Evolutionary conservation across 2,329 filamentous ascomycete species (phyloP).

Genomic region (Paramyrothecium sp.): DNA sequence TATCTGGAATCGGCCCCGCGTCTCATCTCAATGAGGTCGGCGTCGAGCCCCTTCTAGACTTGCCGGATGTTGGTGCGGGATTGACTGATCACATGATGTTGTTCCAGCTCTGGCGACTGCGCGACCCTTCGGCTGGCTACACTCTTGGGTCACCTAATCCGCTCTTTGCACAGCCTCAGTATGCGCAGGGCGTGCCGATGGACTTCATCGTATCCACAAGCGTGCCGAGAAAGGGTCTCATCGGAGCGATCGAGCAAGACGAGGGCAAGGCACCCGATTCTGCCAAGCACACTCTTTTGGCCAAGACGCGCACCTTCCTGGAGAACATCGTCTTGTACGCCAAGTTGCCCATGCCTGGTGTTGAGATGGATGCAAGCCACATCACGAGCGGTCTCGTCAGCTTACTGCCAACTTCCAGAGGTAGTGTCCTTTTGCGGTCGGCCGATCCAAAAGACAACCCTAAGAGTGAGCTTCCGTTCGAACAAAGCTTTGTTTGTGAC

Average conservation of each 20-base stretch:
- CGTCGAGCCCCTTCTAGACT: conserved; percentile 34
- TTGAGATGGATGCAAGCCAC: conserved; percentile 16
- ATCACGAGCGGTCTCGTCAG: conserved; percentile 17
- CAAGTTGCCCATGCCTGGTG: conserved; percentile 19
- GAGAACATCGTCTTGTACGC: conserved; percentile 20
- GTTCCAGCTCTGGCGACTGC: conserved; percentile 27
- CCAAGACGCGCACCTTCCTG: conserved; percentile 15
- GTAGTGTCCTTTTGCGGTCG: conserved; percentile 16
- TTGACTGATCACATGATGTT: conserved; percentile 23
- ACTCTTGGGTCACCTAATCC: conserved; percentile 31
- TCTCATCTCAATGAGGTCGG: conserved; percentile 35
- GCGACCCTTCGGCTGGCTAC: conserved; percentile 28
- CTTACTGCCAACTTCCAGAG: conserved; percentile 20
- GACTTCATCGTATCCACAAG: conserved; percentile 33
- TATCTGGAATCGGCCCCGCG: conserved; percentile 43
- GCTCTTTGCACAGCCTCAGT: conserved; percentile 32
- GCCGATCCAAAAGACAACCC: conserved; percentile 15
- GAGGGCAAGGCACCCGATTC: conserved; percentile 27
- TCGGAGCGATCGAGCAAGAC: conserved; percentile 28
- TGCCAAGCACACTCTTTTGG: conserved; percentile 29
- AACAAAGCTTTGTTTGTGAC: not conserved
- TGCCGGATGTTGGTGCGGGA: conserved; percentile 50
- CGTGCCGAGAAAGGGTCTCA: conserved; percentile 24
- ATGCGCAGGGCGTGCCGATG: conserved; percentile 29
- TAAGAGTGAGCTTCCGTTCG: conserved; percentile 11